Conservation (phyloP, 352 stramenopile species). For the Pythium folliculosum region DNA sequence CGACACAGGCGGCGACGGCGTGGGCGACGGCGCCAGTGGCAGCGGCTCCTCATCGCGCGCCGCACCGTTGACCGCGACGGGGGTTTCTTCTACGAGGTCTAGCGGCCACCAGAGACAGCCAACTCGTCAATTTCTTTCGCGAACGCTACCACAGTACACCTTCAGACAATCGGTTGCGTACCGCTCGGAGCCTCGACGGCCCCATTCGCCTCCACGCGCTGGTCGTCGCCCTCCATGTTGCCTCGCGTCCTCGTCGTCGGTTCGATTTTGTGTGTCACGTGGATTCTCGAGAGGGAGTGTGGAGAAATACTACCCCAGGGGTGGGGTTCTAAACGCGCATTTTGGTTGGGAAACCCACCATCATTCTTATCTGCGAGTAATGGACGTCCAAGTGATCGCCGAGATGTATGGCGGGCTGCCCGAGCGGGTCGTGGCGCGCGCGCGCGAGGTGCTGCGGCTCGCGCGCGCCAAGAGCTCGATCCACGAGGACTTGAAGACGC, state of each 20-base stretch:
- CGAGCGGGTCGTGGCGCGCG: slow-evolving; percentile 47
- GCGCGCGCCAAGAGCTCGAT: slow-evolving; percentile 43
- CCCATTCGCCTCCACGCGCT: neutral
- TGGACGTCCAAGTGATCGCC: slow-evolving; percentile 55
- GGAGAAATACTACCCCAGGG: slow-evolving; percentile 9
- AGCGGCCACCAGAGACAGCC: neutral
- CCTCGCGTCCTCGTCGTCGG: neutral
- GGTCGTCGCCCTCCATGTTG: slow-evolving; percentile 13
- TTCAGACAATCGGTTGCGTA: neutral
- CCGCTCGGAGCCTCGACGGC: neutral
- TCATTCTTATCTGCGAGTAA: slow-evolving; percentile 22
- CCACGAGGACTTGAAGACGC: slow-evolving; percentile 37
- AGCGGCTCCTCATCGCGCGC: slow-evolving; percentile 17
- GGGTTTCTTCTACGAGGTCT: slow-evolving; percentile 7
- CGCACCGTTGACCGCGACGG: neutral
- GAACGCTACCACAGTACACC: neutral
- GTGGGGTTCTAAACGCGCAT: neutral
- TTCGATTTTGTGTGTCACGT: slow-evolving; percentile 22
- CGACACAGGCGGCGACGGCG: slow-evolving; percentile 18
- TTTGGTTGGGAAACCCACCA: neutral
- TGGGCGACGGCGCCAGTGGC: slow-evolving; percentile 14
- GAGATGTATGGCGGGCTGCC: slow-evolving; percentile 57
- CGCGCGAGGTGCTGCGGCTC: slow-evolving; percentile 55
- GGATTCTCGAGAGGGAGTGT: slow-evolving; percentile 14
- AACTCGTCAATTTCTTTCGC: slow-evolving; percentile 1